These are phyloP conservation scores for Fusarium odoratissimum DNA, from an alignment of 2,329 filamentous ascomycete species.

Conservation along the genomic window DNA sequence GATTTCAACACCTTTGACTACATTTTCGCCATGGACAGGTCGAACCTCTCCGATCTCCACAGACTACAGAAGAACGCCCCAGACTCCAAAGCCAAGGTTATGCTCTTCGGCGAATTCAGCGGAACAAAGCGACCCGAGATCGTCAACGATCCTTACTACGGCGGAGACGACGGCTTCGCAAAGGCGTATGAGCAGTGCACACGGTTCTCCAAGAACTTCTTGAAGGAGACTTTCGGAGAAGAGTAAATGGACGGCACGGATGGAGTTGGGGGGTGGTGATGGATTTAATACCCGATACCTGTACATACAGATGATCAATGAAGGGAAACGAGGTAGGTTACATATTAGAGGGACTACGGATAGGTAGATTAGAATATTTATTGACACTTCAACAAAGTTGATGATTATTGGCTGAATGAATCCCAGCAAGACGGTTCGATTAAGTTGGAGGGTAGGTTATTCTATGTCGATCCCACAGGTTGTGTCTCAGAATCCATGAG, in stretches of 20 bases:
- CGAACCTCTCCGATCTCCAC: constrained; percentile 79
- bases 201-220: constrained; percentile 80
- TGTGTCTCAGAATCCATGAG: constrained; percentile 29
- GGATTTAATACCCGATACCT: constrained; percentile 44
- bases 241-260: constrained; percentile 4
- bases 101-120: constrained; percentile 87
- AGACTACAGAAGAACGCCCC: constrained; percentile 68
- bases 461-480: constrained; percentile 28
- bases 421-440: constrained; percentile 21
- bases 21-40: constrained; percentile 92
- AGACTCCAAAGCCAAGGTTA: constrained; percentile 72
- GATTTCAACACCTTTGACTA: constrained; percentile 93
- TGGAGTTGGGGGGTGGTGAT: not conserved
- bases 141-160: constrained; percentile 92
- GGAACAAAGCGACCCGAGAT: constrained; percentile 74
- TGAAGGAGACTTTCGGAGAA: constrained; percentile 64
- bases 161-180: constrained; percentile 83
- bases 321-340: constrained; percentile 13
- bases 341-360: constrained; percentile 8
- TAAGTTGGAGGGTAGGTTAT: constrained; percentile 17
- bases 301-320: constrained; percentile 26
- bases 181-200: constrained; percentile 86
- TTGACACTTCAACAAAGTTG: constrained; percentile 8
- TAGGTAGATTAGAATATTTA: constrained; percentile 18
- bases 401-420: constrained; percentile 19